Evolutionary conservation across 495 filamentous ascomycete species (phyloP), one percentile per base, ranked within the genome.

Genomic region (Pseudevernia furfuracea): DNA sequence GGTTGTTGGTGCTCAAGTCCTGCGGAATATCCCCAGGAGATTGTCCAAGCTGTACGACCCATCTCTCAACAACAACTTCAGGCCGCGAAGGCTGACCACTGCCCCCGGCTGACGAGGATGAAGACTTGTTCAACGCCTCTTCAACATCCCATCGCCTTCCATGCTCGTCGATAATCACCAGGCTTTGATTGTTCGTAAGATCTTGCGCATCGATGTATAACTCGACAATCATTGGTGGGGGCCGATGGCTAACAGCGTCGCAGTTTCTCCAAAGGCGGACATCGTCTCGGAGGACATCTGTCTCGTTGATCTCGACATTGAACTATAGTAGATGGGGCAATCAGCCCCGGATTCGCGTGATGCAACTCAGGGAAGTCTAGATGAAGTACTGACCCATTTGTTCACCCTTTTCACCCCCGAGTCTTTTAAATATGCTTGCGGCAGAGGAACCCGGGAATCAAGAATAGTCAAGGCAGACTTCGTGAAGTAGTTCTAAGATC

Each of bases 111-210:
- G 78, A 81, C 14, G 81, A 81, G 58, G 84, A 79, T 44, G 76
- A 69, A 25, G 86, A 89, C 38, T 81, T 78, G 65, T 87, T 86
- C 61, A 96, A 76, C 43, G 89, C 88, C 72, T 96, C 92, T 60
- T 86, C 73, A 25, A 96, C 92, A 80, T 97, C 91, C 90, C 91
- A 96, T 60, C 89, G 80, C 77, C 92, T 92, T 59, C 92, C 93
- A 71, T 90, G 80, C 25, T 93, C 90, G 73, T 98, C 94, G 43
- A 92, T 76, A 61, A 92, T 81, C 23, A 96, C 90, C 60, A 98
- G 76, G 67, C 85, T 93, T 76, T 97, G 92, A 67, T 87, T 96
- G 68, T 84, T 86, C 17, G 88, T 90, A 59, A 97, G 82, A 44
- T 85, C 85, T 58, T 86, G 85, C 32, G 88, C 84, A 75, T 97